Evolutionary conservation across 2,329 filamentous ascomycete species (phyloP), one percentile per base, ranked within the genome.

Genomic region (Xylariaceae sp.): DNA sequence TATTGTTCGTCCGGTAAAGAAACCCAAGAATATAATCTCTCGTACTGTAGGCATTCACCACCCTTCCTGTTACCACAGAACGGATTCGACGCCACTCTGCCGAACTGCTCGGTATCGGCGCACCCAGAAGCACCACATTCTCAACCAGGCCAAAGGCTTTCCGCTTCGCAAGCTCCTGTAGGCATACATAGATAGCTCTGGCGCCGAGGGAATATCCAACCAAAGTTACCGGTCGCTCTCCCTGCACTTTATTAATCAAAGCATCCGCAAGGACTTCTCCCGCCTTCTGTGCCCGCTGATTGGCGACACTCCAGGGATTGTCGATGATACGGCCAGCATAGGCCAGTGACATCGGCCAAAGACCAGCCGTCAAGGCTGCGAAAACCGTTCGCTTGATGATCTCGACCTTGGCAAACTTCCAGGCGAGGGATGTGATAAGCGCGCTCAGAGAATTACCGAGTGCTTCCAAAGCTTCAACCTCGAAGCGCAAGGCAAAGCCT

Each of bases 1-100:
- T 80, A 64, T 87, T 91, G 54, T 87, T 90, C 2, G 87, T 91
- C 41, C 92, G 84, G 70, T 95, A 95, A 35, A 96, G 76, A 68
- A 96, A 95, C 0, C 84, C 91, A 2, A 96, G 84, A 29, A 96
- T 85, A 62, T 90, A 91, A 69, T 97, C 92, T 43, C 89, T 88
- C 42, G 87, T 83, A 2, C 88, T 94, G 68, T 87, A 96, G 2
- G 92, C 89, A 63, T 96, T 97, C 64, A 96, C 80, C 6, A 96
- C 77, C 26, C 91, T 82, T 0, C 91, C 91, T 34, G 84, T 81
- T 1, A 95, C 90, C 0, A 92, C 89, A 51, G 83, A 85, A 56
- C 90, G 85, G 63, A 96, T 79, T 3, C 83, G 79, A 27, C 88
- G 79, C 92, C 92, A 96, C 51, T 89, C 84, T 3, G 79, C 75